Conservation (phyloP, 352 stramenopile genomes). For the Phytophthora syringae region DNA sequence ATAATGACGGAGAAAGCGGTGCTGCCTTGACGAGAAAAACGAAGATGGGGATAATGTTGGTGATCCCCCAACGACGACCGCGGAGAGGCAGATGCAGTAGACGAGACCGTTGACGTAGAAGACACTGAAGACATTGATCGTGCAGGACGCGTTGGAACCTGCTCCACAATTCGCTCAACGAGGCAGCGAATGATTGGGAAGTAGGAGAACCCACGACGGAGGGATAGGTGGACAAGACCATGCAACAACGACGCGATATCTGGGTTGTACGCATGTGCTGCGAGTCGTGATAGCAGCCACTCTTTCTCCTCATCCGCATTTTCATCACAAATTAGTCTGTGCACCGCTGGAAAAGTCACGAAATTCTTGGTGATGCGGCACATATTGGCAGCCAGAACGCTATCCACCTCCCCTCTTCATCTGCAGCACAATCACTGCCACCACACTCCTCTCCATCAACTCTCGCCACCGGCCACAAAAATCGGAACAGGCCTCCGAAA, state of each 20-base stretch:
- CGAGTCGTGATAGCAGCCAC: slow-evolving; percentile 56
- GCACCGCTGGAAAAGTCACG: slow-evolving; percentile 67
- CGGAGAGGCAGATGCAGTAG: slow-evolving; percentile 44
- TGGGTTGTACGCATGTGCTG: slow-evolving; percentile 62
- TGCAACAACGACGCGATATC: slow-evolving; percentile 70
- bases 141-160: slow-evolving; percentile 34
- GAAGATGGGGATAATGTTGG: slow-evolving; percentile 30
- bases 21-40: slow-evolving; percentile 34
- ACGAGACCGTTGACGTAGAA: slow-evolving; percentile 53
- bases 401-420: slow-evolving; percentile 58
- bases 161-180: slow-evolving; percentile 56
- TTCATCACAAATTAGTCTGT: slow-evolving; percentile 56
- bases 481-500: slow-evolving; percentile 65
- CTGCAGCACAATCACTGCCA: background rate
- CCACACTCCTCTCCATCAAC: slow-evolving; percentile 10
- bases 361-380: slow-evolving; percentile 77
- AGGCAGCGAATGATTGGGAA: slow-evolving; percentile 62
- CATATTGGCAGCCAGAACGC: slow-evolving; percentile 70
- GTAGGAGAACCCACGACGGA: slow-evolving; percentile 49
- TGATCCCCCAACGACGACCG: slow-evolving; percentile 35
- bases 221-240: slow-evolving; percentile 69
- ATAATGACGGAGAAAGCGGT: slow-evolving; percentile 36
- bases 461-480: slow-evolving; percentile 45
- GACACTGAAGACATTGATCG: slow-evolving; percentile 44
- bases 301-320: slow-evolving; percentile 39